Evolutionary conservation across 1,139 yeast genomes (phyloP), one percentile per base, ranked within the genome.

Genomic region (Spencermartinsiella ligniputridi): DNA sequence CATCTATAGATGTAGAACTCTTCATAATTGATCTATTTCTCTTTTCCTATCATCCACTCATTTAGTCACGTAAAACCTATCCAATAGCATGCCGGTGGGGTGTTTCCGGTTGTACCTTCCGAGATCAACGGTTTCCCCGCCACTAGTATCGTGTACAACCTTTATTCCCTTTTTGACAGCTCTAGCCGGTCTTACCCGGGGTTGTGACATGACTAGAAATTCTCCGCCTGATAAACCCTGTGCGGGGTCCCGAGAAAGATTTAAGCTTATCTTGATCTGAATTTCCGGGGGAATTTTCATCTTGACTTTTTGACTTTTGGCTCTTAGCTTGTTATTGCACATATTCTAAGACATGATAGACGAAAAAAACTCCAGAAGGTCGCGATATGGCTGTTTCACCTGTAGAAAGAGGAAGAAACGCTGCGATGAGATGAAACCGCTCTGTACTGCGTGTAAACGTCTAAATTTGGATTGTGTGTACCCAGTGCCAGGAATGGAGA

Each of bases 401-500:
- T 83, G 92, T 56, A 78, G 87, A 48, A 71, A 75, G 39, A 66
- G 92, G 35, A 83, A 83, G 69, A 83, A 83, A 62, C 77, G 86
- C 52, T 83, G 92, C 56, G 79, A 83, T 56, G 92, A 83, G 58
- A 60, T 60, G 0, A 71, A 70, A 46, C 92, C 92, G 2, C 57
- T 59, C 2, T 83, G 92, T 56, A 60, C 68, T 0, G 86, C 82
- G 46, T 82, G 89, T 60, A 47, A 57, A 3, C 63, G 89, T 46
- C 62, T 82, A 24, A 68, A 72, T 1, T 69, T 79, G 40, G 71
- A 68, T 25, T 82, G 89, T 58, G 65, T 64, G 20, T 77, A 79
- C 71, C 81, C 81, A 2, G 45, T 53, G 3, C 77, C 79, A 1
- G 81, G 79, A 3, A 60, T 63, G 32, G 80, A 74, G 51, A 68